Evolutionary conservation across 352 stramenopile species (phyloP), one percentile per base, ranked within the genome.

Genomic region (Peronosclerospora sorghi): DNA sequence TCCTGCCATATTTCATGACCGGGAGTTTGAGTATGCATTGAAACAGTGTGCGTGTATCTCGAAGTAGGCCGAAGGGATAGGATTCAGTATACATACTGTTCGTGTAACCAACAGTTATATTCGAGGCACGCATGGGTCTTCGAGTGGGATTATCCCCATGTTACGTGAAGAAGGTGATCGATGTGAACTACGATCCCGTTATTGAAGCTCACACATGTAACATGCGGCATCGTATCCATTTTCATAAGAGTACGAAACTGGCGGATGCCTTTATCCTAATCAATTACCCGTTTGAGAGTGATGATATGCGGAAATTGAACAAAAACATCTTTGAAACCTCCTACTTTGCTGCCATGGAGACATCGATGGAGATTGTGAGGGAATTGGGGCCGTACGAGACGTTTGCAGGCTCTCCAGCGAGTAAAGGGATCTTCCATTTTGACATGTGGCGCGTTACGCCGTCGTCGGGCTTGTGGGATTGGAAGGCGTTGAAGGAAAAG

Each of bases 241-340:
- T 96, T 96, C 40, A 97, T 99, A 55, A 96, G 96, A 61, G 96
- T 99, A 4, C 96, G 61, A 96, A 96, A 24, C 78, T 99, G 15
- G 96, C 96, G 0, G 96, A 99, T 64, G 86, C 88, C 18, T 98
- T 99, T 63, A 95, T 97, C 53, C 86, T 97, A 56, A 94, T 99
- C 73, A 81, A 96, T 53, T 83, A 91, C 51, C 81, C 96, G 35
- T 99, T 98, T 59, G 96, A 99, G 56, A 97, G 83, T 32, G 47
- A 74, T 9, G 48, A 87, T 47, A 95, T 95, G 12, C 60, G 72
- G 5, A 50, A 96, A 44, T 67, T 99, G 13, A 99, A 99, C 80
- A 95, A 92, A 58, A 83, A 98, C 46, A 98, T 99, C 62, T 99
- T 99, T 62, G 96, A 99, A 70, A 98, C 96, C n/a, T 97, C 99